Evolutionary conservation across 108 stramenopile species (phyloP).

Genomic region (Pseudonitzschia multistriata): DNA sequence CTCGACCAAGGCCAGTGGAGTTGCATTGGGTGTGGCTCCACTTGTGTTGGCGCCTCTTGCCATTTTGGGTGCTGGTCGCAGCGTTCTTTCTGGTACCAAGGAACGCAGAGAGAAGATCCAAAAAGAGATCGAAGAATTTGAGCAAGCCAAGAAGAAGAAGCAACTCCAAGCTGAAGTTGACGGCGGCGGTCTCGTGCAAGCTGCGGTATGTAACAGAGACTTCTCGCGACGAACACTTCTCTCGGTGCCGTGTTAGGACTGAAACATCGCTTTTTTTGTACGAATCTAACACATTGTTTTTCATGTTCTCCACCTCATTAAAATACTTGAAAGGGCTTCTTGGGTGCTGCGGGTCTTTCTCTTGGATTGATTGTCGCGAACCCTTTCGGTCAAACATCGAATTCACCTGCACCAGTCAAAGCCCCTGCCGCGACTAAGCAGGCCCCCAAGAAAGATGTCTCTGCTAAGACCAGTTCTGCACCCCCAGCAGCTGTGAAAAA

Average conservation of each 20-base stretch:
- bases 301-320: neutral
- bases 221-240: no score
- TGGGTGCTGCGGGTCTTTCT: conserved; percentile 65
- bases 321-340: conserved; percentile 45
- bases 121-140: conserved; percentile 62
- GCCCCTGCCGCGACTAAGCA: conserved; percentile 3
- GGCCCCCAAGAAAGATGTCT: conserved; percentile 20
- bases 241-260: neutral
- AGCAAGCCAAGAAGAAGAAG: conserved; percentile 48
- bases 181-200: conserved; percentile 55
- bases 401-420: neutral
- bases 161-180: conserved; percentile 47
- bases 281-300: neutral
- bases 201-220: conserved; percentile 54
- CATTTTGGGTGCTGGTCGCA: conserved; percentile 63
- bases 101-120: conserved; percentile 69
- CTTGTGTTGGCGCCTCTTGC: conserved; percentile 60
- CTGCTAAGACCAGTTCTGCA: conserved; percentile 14
- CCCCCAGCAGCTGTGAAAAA: conserved; percentile 22
- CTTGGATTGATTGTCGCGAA: conserved; percentile 58
- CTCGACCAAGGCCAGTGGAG: conserved; percentile 44
- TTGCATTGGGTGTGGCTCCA: conserved; percentile 82
- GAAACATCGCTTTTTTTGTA: conserved; percentile 2
- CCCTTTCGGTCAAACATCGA: conserved; percentile 27
- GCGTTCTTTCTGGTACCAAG: conserved; percentile 51